Conservation (phyloP, 192 early-diverging fungal species). For the Umbelopsis sp. region DNA sequence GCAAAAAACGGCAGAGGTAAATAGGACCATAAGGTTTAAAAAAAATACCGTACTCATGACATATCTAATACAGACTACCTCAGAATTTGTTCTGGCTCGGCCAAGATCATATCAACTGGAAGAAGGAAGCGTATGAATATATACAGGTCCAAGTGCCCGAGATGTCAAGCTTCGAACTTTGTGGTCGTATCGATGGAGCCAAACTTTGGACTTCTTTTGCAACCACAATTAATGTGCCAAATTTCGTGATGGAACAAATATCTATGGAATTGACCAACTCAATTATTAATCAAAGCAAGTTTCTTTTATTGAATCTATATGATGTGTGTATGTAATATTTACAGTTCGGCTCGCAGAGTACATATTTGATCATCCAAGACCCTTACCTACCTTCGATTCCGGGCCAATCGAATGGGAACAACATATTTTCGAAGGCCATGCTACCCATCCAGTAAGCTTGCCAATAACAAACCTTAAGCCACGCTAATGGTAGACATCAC, state of each 20-base stretch:
- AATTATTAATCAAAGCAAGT: slow-evolving; percentile 51
- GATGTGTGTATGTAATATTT: neutral
- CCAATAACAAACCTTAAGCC: neutral
- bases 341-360: slow-evolving; percentile 28
- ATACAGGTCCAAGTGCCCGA: neutral
- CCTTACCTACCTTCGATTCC: slow-evolving; percentile 36
- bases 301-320: neutral
- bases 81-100: neutral
- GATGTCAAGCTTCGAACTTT: neutral
- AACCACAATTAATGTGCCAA: slow-evolving; percentile 40
- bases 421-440: slow-evolving; percentile 64
- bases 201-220: slow-evolving; percentile 51
- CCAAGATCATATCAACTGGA: neutral
- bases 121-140: neutral
- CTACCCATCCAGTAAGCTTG: slow-evolving; percentile 59
- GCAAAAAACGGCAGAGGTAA: neutral
- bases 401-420: slow-evolving; percentile 67
- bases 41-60: too few relatives aligned
- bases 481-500: neutral
- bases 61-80: too few relatives aligned
- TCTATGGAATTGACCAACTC: slow-evolving; percentile 57
- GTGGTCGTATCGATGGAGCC: slow-evolving; percentile 24
- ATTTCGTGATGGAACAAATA: slow-evolving; percentile 36
- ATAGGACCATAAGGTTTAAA: neutral
- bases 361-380: slow-evolving; percentile 39